These are phyloP conservation scores for Martiniozyma abietophila DNA, from an alignment of 805 yeast species.

Conservation along the genomic window DNA sequence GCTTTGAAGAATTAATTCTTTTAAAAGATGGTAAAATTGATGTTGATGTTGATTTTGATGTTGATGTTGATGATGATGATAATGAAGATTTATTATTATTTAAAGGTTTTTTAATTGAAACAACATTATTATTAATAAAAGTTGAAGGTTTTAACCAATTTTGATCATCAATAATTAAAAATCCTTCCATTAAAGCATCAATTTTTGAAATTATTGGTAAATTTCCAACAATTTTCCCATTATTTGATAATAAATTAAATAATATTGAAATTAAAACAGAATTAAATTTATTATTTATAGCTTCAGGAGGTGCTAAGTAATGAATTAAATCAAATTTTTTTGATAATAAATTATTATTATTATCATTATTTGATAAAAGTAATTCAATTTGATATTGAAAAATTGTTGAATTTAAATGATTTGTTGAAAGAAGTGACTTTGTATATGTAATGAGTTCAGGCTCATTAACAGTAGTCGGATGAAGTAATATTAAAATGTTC, in stretches of 20 bases:
- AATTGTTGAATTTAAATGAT: conserved; percentile 25
- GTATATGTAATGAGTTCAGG: conserved; percentile 35
- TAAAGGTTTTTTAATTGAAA: conserved; percentile 16
- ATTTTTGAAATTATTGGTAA: conserved; percentile 42
- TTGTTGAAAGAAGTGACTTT: conserved; percentile 26
- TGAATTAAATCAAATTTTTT: conserved; percentile 35
- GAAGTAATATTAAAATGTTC: conserved; percentile 39
- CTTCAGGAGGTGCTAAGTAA: conserved; percentile 49
- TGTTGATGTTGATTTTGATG: too few relatives aligned
- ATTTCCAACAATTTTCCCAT: conserved; percentile 45
- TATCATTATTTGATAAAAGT: conserved; percentile 39
- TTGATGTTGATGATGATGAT: conserved; percentile 1
- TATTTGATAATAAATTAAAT: conserved; percentile 29
- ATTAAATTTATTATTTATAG: conserved; percentile 37
- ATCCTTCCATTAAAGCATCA: conserved; percentile 61
- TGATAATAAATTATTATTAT: too few relatives aligned
- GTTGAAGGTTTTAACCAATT: conserved; percentile 55
- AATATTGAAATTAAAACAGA: conserved; percentile 33
- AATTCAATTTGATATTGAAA: conserved; percentile 52
- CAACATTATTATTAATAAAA: conserved; percentile 7
- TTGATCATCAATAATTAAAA: conserved; percentile 33
- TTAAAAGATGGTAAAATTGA: conserved; percentile 27
- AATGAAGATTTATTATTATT: not conserved
- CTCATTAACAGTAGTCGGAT: conserved; percentile 57
- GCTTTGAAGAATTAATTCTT: conserved; percentile 19